These are phyloP conservation scores for Phyllosticta citriasiana DNA, from an alignment of 2,329 filamentous ascomycete species.

Conservation along the genomic window DNA sequence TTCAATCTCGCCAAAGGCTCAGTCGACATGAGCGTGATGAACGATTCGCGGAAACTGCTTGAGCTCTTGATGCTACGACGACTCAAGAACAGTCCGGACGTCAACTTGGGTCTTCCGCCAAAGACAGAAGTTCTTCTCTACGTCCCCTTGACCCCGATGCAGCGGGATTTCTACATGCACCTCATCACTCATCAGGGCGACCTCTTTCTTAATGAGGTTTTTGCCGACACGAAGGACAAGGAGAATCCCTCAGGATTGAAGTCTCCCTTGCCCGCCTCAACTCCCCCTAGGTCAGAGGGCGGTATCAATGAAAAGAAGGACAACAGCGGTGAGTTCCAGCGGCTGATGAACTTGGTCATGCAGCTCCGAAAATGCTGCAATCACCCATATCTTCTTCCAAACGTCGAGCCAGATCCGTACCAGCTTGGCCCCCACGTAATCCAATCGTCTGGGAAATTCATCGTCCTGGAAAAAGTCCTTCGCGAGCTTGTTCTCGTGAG, in stretches of 20 bases:
- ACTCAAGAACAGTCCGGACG: constrained; percentile 45
- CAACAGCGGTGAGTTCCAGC: constrained; percentile 61
- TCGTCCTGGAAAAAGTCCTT: constrained; percentile 43
- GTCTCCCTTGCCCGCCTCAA: background rate
- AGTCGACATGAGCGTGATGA: constrained; percentile 44
- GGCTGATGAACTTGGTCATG: constrained; percentile 46
- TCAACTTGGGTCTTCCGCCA: constrained; percentile 45
- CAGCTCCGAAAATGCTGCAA: constrained; percentile 47
- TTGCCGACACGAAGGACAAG: constrained; percentile 38
- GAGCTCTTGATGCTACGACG: constrained; percentile 50
- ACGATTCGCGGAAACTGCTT: constrained; percentile 42
- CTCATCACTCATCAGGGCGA: constrained; percentile 46
- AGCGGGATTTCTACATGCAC: constrained; percentile 48
- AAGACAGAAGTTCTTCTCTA: constrained; percentile 50
- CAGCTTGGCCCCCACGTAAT: constrained; percentile 38
- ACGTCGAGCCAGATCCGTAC: constrained; percentile 37
- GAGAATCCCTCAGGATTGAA: constrained; percentile 30
- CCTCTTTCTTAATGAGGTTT: constrained; percentile 43
- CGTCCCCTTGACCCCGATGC: constrained; percentile 48
- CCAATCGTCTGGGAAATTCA: constrained; percentile 46
- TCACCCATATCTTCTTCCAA: constrained; percentile 43
- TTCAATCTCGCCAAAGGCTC: constrained; percentile 48
- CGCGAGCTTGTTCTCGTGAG: constrained; percentile 40
- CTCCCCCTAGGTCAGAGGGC: background rate
- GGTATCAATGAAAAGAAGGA: constrained; percentile 11